Base-by-base conservation (phyloP, 2,329 filamentous ascomycete species). In the Madurella mycetomatis region DNA sequence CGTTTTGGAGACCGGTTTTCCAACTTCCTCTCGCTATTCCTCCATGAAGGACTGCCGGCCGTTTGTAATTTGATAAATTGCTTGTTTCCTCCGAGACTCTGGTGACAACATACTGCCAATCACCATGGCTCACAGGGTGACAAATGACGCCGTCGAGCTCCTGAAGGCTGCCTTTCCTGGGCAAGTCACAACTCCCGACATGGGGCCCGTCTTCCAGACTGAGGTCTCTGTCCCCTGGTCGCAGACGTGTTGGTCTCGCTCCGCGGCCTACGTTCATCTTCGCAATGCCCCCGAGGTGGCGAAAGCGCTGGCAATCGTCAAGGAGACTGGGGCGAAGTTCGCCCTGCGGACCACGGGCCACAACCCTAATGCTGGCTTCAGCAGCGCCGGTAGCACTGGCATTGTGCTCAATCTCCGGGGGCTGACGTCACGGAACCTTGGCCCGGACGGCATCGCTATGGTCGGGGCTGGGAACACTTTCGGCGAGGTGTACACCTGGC, bases 401-500 rank as follows among this genome's bases (percentile, higher is more conserved):
- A 30, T 48, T 5, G 39, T 48, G 9, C 18, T 47, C 12, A 31
- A 47, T 11, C 8, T 48, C 13, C 46, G 39, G 3, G 9, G 17
- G 9, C 9, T 48, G 32, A 9, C 4, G 4, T 37, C 34, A 9
- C 9, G 34, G 13, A 9, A 37, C 4, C 9, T 37, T 4, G 34
- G 13, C 34, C 11, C 34, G 2, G 32, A 48, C 13, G 46, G 46
- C 2, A 16, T 48, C 16, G 46, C 46, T 2, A 48, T n/a, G 13
- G 13, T 48, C 0, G 46, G 46, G 2, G 46, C 46, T 2, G 46
- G 46, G 8, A 48, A 40, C 13, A 48, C 46, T 0, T 48, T 32
- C 17, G 46, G 46, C 3, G 46, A 48, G 13, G 46, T 48, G 46
- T 48, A 48, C 9, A 25, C 46, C 5, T 48, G 46, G 46, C 32